phyloP scores from a whole-genome alignment of 441 rosid genomes.

The Rhodomyrtus psidioides region DNA sequence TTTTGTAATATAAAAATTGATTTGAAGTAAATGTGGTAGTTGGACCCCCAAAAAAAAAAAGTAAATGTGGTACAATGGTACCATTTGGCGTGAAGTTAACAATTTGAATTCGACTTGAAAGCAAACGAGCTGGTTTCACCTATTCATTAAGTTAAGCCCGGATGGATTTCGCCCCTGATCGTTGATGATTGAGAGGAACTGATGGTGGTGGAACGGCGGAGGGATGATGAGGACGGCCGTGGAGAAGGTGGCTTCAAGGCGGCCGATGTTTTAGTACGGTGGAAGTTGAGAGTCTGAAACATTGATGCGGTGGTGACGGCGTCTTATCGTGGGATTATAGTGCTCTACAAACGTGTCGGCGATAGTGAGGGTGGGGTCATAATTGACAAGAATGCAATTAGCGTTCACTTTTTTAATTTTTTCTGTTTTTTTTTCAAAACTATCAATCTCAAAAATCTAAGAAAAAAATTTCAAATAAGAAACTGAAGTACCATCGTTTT shows the following conservation, averaged over 20 bases:
- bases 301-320: neutral
- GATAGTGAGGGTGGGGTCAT: too few relatives aligned
- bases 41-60: too few relatives aligned
- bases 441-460: too few relatives aligned
- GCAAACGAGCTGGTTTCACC: neutral
- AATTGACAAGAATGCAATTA: rapidly evolving
- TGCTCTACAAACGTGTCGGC: neutral
- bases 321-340: too few relatives aligned
- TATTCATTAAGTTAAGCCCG: neutral
- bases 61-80: too few relatives aligned
- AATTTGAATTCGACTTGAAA: neutral
- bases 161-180: neutral
- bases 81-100: too few relatives aligned
- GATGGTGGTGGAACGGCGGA: rapidly evolving
- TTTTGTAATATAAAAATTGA: neutral
- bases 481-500: too few relatives aligned
- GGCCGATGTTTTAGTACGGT: neutral
- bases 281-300: neutral
- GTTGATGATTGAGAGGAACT: neutral
- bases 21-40: neutral
- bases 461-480: too few relatives aligned
- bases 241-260: neutral
- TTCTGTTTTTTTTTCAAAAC: too few relatives aligned
- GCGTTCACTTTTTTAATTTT: neutral
- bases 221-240: neutral